These are phyloP conservation scores for Aspergillus ochraceoroseus DNA, from an alignment of 2,329 filamentous ascomycete species.

Conservation along the genomic window DNA sequence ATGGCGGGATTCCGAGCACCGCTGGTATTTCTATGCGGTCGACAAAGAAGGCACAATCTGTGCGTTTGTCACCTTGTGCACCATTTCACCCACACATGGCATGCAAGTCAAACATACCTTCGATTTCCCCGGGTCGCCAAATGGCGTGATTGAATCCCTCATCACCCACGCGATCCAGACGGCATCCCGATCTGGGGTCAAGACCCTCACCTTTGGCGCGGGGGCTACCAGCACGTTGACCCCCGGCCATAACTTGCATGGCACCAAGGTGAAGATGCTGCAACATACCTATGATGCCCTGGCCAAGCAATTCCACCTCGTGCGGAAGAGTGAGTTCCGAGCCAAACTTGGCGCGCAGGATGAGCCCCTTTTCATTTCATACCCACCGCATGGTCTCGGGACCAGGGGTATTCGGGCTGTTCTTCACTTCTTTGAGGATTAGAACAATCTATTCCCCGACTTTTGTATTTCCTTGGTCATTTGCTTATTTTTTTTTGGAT, in stretches of 20 bases:
- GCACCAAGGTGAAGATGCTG: constrained; percentile 73
- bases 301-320: constrained; percentile 74
- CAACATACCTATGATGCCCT: constrained; percentile 76
- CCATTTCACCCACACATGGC: constrained; percentile 72
- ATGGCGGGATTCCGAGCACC: constrained; percentile 77
- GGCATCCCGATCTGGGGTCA: constrained; percentile 55
- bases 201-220: constrained; percentile 76
- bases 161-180: constrained; percentile 66
- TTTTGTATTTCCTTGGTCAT: no score
- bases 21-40: constrained; percentile 78
- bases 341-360: constrained; percentile 83
- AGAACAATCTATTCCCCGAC: not conserved
- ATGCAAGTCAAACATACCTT: constrained; percentile 97
- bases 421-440: constrained; percentile 69
- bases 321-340: constrained; percentile 81
- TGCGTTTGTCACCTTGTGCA: constrained; percentile 75
- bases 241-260: constrained; percentile 75
- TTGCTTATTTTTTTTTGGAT: no score
- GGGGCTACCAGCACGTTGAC: constrained; percentile 70
- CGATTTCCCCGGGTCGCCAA: constrained; percentile 83
- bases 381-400: constrained; percentile 78
- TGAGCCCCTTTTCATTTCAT: constrained; percentile 83
- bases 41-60: constrained; percentile 67
- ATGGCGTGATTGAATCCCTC: constrained; percentile 78
- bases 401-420: constrained; percentile 78